phyloP scores from a whole-genome alignment of 192 early-diverging fungal species.

The Coemansia sp. region DNA sequence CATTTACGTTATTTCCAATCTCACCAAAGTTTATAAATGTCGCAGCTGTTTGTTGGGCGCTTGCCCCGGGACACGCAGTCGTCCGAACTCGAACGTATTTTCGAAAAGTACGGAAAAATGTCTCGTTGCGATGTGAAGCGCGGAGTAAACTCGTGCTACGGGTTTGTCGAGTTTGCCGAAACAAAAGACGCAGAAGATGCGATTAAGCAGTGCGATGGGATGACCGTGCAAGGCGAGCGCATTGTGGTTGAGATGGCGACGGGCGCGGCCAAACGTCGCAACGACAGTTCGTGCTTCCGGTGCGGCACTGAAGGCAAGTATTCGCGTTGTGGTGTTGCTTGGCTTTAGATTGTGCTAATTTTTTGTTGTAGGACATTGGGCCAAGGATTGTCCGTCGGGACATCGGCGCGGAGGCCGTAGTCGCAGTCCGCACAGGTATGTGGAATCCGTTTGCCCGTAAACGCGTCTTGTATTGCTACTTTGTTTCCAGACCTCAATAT shows the following conservation, averaged over 20 bases:
- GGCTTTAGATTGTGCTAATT: not conserved
- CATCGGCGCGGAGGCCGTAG: constrained; percentile 19
- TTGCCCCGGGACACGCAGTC: constrained; percentile 28
- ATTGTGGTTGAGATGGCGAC: constrained; percentile 49
- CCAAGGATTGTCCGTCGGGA: constrained; percentile 39
- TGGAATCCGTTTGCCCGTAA: not conserved
- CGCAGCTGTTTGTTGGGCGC: constrained; percentile 46
- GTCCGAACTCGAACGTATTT: constrained; percentile 30
- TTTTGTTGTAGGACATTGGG: constrained; percentile 41
- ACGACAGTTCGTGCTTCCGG: constrained; percentile 47
- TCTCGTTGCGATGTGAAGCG: constrained; percentile 48
- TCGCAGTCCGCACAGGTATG: constrained; percentile 48
- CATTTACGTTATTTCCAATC: not conserved
- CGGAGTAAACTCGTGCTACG: constrained; percentile 22
- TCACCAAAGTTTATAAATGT: not conserved
- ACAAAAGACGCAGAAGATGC: constrained; percentile 14
- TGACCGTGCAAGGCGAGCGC: constrained; percentile 26
- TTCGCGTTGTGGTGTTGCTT: not conserved
- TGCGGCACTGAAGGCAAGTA: constrained; percentile 42
- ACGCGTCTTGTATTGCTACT: too few relatives aligned
- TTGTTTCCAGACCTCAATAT: too few relatives aligned
- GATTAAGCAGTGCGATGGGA: constrained; percentile 30
- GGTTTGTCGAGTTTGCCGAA: constrained; percentile 37
- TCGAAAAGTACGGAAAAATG: constrained; percentile 39
- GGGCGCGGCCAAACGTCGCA: constrained; percentile 25